Percentiles rank a stretch among this genome's conserved stretches.
Conservation (phyloP, 805 yeast genomes). For the Millerozyma acaciae region DNA sequence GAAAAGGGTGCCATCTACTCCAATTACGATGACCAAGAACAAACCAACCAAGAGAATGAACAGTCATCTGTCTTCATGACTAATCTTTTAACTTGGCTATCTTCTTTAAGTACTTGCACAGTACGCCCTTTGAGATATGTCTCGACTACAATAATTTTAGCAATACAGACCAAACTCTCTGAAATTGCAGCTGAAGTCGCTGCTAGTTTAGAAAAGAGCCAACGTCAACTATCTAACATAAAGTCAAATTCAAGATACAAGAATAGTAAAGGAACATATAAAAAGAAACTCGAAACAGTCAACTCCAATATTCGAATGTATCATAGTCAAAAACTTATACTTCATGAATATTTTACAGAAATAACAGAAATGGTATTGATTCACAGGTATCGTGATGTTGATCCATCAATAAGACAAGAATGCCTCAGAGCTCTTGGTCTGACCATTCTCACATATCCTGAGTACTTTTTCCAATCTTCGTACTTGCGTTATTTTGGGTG, state of each 20-base stretch:
- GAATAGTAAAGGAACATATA: constrained; percentile 19
- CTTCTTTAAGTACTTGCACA: constrained; percentile 64
- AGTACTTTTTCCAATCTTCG: constrained; percentile 61
- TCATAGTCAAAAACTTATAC: constrained; percentile 44
- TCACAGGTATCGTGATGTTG: constrained; percentile 78
- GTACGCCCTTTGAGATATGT: constrained; percentile 68
- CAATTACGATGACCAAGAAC: constrained; percentile 9
- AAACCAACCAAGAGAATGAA: constrained; percentile 18
- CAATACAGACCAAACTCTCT: constrained; percentile 60
- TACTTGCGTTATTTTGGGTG: constrained; percentile 79
- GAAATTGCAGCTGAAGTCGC: constrained; percentile 38
- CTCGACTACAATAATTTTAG: constrained; percentile 56
- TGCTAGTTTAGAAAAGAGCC: constrained; percentile 37
- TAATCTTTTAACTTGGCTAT: constrained; percentile 68
- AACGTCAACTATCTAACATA: constrained; percentile 38
- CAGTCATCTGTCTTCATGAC: constrained; percentile 44
- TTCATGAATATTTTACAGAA: constrained; percentile 59
- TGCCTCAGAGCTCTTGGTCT: constrained; percentile 60
- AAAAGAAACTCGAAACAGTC: constrained; percentile 45
- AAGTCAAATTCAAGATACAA: constrained; percentile 16
- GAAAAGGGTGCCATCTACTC: constrained; percentile 60
- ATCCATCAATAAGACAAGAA: constrained; percentile 64
- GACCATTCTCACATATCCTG: constrained; percentile 73
- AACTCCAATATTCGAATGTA: constrained; percentile 34
- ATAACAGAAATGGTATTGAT: constrained; percentile 63